Evolutionary conservation across 2,329 filamentous ascomycete species (phyloP), one percentile per base, ranked within the genome.

Genomic region (Alternaria novae-zelandiae): DNA sequence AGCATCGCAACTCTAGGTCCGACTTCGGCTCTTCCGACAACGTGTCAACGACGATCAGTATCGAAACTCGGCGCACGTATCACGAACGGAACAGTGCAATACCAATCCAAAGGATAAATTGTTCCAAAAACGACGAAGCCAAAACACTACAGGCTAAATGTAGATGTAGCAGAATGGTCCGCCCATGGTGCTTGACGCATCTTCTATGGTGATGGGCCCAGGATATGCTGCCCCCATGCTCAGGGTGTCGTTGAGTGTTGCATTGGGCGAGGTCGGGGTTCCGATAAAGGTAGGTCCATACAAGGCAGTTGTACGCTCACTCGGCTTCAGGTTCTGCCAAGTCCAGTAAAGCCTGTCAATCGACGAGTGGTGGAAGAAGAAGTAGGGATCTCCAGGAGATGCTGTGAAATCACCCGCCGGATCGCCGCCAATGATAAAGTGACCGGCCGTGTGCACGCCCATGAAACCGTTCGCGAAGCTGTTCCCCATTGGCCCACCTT

Each of bases 161-260:
- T 84, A 84, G 5, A 81, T 74, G 61, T 84, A 84, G 68, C 82
- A 84, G 63, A 83, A 83, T 9, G 79, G 81, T 2, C 82, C 82
- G 20, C 63, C 78, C 20, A 80, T 77, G 0, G 82, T 83, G 50
- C 77, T 82, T 74, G 83, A 79, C 20, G 82, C 65, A 49, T 82
- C 78, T 5, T 69, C 69, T 63, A 84, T 77, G 9, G 71, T 76
- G 30, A 81, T 72, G 5, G 69, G 63, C 7, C 70, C 68, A 3
- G 73, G 76, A 43, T 76, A 75, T 8, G 70, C 71, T 3, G 80
- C 77, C 32, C 80, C 81, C 47, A 83, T 57, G 50, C 81, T 71
- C 55, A 85, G 71, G 2, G 70, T 66, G 30, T 83, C 82, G 7
- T 81, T 76, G 12, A 86, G 74, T 9, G 81, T 83, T 26, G 82